Evolutionary conservation across 1,284 basidiomycete genomes (phyloP).

Genomic region (Wolfiporia cocos): DNA sequence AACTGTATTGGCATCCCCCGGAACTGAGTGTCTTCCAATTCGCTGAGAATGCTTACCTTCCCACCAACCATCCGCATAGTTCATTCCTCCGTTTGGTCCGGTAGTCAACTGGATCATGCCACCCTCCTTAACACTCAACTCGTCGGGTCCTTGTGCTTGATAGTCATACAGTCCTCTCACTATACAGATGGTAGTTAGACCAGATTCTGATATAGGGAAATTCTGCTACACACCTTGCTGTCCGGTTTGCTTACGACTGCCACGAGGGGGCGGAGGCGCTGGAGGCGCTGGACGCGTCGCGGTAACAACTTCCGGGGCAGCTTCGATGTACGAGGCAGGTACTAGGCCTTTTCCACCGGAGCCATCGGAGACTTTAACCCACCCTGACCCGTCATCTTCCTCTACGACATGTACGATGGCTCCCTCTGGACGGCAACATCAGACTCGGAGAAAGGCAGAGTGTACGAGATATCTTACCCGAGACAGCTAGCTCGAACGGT

Average conservation of each 20-base stretch:
- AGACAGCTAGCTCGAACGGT: slow-evolving; percentile 65
- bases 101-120: slow-evolving; percentile 58
- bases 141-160: slow-evolving; percentile 59
- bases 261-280: no score
- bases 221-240: slow-evolving; percentile 36
- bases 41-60: slow-evolving; percentile 49
- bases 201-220: background rate
- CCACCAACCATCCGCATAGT: slow-evolving; percentile 77
- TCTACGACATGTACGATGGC: slow-evolving; percentile 56
- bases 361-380: slow-evolving; percentile 69
- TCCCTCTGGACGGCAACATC: slow-evolving; percentile 40
- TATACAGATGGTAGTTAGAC: slow-evolving; percentile 21
- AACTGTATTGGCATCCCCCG: slow-evolving; percentile 8
- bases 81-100: slow-evolving; percentile 51
- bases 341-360: slow-evolving; percentile 63
- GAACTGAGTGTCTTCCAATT: no score
- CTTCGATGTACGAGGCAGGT: slow-evolving; percentile 70
- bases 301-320: slow-evolving; percentile 19
- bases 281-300: slow-evolving; percentile 4
- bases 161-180: slow-evolving; percentile 72
- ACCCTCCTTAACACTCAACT: slow-evolving; percentile 59
- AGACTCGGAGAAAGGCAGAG: background rate
- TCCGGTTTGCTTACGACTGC: slow-evolving; percentile 28
- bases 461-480: slow-evolving; percentile 36
- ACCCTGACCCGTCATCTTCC: slow-evolving; percentile 77